phyloP scores from a whole-genome alignment of 768 basidiomycete species.

The Coprinopsis strossmayeri region DNA sequence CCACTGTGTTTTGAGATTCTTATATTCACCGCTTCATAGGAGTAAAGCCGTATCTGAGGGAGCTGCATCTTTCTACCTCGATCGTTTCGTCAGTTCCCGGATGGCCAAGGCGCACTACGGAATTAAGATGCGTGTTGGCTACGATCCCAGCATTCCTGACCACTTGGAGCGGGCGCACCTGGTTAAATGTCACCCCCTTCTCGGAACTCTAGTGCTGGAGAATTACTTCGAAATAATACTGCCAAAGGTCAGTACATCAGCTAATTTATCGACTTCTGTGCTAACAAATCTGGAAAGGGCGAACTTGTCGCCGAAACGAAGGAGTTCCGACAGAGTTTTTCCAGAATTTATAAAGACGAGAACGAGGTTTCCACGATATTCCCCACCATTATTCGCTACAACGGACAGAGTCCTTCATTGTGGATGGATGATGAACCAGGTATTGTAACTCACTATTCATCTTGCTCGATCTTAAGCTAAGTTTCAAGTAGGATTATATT shows the following conservation, averaged over 20 bases:
- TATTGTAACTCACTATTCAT: too few relatives aligned
- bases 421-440: too few relatives aligned
- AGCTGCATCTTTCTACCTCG: slow-evolving; percentile 33
- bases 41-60: slow-evolving; percentile 51
- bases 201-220: neutral
- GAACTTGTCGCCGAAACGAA: neutral
- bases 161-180: slow-evolving; percentile 25
- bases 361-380: neutral
- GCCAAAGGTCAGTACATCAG: neutral
- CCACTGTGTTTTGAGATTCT: neutral
- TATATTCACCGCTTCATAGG: slow-evolving; percentile 8
- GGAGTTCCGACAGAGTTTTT: neutral
- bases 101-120: slow-evolving; percentile 45
- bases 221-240: neutral
- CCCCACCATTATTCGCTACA: too few relatives aligned
- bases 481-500: neutral
- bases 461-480: too few relatives aligned
- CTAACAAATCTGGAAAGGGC: too few relatives aligned
- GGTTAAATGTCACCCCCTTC: neutral
- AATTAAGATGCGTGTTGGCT: slow-evolving; percentile 28
- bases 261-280: neutral
- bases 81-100: slow-evolving; percentile 41
- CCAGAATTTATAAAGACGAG: neutral
- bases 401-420: too few relatives aligned
- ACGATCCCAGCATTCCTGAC: slow-evolving; percentile 26